These are phyloP conservation scores for Blastobotrys robertii DNA, from an alignment of 805 yeast genomes.

Conservation along the genomic window DNA sequence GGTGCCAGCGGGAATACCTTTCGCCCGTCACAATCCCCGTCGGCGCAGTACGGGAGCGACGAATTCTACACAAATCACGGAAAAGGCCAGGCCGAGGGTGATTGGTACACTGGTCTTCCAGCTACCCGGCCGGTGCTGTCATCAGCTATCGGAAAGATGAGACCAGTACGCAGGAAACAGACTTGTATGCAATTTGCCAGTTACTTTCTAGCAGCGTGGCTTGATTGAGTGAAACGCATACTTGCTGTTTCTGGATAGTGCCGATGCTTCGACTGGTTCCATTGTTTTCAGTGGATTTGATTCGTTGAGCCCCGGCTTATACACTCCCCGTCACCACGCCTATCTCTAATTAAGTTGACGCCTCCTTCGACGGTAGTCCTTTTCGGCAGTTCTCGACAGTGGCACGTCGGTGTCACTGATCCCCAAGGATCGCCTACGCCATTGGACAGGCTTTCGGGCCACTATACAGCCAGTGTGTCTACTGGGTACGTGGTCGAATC, in stretches of 20 bases:
- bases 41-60: conserved; percentile 77
- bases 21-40: conserved; percentile 34
- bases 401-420: conserved; percentile 46
- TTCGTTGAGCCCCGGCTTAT: conserved; percentile 27
- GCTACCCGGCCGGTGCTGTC: too few relatives aligned
- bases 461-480: conserved; percentile 17
- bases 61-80: conserved; percentile 83
- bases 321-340: conserved; percentile 25
- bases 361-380: background rate
- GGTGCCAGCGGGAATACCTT: background rate
- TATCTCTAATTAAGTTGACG: conserved; percentile 1
- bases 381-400: conserved; percentile 42
- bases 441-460: too few relatives aligned
- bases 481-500: conserved; percentile 8
- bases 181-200: conserved; percentile 29
- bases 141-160: conserved; percentile 28
- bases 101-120: conserved; percentile 55
- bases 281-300: conserved; percentile 35
- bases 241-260: conserved; percentile 36
- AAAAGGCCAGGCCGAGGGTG: conserved; percentile 84
- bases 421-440: conserved; percentile 24
- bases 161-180: conserved; percentile 9
- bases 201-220: conserved; percentile 30
- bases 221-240: conserved; percentile 32
- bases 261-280: conserved; percentile 26